Percentiles rank a stretch among this genome's conserved stretches.
Evolutionary conservation across 768 basidiomycete genomes (phyloP).

Genomic region (Suillus bovinus): DNA sequence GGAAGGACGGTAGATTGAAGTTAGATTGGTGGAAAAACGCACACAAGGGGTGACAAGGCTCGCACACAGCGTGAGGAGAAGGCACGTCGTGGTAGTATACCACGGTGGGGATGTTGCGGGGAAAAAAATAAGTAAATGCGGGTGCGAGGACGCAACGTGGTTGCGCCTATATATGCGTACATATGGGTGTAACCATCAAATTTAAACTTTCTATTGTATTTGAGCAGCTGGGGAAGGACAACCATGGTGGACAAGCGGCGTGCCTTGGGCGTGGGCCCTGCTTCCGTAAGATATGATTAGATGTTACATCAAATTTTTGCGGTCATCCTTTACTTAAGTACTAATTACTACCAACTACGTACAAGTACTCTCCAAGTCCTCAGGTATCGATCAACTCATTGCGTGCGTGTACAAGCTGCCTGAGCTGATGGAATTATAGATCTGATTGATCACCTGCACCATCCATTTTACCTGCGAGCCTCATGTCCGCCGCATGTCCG

Average conservation of each 20-base stretch:
- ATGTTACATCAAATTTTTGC: neutral
- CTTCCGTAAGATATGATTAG: constrained; percentile 15
- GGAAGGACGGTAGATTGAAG: constrained; percentile 4
- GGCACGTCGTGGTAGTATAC: constrained; percentile 5
- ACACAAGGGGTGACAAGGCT: constrained; percentile 10
- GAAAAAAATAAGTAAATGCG: constrained; percentile 15
- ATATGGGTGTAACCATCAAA: constrained; percentile 3
- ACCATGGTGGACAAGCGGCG: too few relatives aligned
- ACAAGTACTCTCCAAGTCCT: neutral
- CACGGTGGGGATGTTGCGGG: constrained; percentile 19
- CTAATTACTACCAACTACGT: too few relatives aligned
- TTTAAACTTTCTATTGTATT: constrained; percentile 10
- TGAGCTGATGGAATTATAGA: neutral
- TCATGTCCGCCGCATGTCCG: constrained; percentile 2
- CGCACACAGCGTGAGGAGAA: constrained; percentile 3
- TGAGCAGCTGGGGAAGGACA: neutral
- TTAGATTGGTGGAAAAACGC: constrained; percentile 11
- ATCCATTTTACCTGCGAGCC: neutral
- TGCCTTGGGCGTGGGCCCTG: too few relatives aligned
- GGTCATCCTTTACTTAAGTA: too few relatives aligned
- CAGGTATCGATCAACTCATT: neutral
- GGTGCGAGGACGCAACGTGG: constrained; percentile 21
- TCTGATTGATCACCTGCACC: neutral
- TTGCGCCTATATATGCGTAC: neutral
- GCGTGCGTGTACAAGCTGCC: neutral